Evolutionary conservation across 1,139 yeast genomes (phyloP).

Genomic region (Saccharomyces hybrid): DNA sequence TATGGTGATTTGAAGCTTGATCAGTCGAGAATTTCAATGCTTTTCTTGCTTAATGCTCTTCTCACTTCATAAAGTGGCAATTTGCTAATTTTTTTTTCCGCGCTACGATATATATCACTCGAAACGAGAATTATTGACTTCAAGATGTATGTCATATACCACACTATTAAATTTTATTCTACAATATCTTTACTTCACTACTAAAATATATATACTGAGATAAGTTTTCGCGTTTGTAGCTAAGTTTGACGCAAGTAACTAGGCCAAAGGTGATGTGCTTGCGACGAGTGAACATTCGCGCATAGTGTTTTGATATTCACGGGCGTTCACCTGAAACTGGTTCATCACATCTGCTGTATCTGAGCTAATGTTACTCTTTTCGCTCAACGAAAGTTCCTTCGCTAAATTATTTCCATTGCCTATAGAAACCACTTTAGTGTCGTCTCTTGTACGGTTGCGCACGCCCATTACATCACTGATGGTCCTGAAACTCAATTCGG

Average conservation of each 20-base stretch:
- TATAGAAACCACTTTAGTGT: background rate
- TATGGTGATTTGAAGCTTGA: background rate
- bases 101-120: background rate
- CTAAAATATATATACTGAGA: background rate
- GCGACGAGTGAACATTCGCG: background rate
- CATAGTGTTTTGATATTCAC: background rate
- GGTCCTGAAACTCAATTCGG: constrained; percentile 4
- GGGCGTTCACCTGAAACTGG: background rate
- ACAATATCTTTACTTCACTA: too few species aligned
- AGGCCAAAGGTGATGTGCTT: background rate
- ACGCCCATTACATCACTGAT: background rate
- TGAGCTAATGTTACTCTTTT: background rate
- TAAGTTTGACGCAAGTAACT: background rate
- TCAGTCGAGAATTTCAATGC: background rate
- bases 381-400: background rate
- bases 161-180: too few species aligned
- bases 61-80: background rate
- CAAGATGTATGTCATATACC: too few species aligned
- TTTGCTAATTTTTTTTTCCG: background rate
- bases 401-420: background rate
- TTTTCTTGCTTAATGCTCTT: background rate
- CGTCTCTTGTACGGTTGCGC: background rate
- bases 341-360: background rate
- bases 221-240: background rate
- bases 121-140: background rate